Evolutionary conservation across 768 basidiomycete species (phyloP), one percentile per base, ranked within the genome.

Genomic region (Obba rivulosa): DNA sequence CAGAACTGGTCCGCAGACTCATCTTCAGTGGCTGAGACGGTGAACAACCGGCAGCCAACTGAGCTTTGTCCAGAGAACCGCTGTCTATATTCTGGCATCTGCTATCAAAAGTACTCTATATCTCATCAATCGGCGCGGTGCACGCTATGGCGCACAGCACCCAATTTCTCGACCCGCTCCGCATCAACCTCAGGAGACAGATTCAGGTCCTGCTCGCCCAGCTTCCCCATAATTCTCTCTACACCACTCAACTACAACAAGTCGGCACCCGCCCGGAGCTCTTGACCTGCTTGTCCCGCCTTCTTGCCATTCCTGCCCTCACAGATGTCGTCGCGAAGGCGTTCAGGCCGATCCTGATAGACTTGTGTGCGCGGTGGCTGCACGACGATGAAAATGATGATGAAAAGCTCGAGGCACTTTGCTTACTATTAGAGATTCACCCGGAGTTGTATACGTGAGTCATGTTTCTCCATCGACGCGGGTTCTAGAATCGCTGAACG

Each of bases 281-380:
- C 9, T 71, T 90, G 4, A 59, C 50, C 25, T 71, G 67, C 0
- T 67, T 93, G 34, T 86, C 91, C 4, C 61, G 68, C 24, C 66
- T 87, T 8, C 72, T 92, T 13, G 69, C 78, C 0, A 61, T 71
- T 16, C 83, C 87, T 8, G 73, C 79, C 10, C 73, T 85, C 37
- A 91, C 91, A 0, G 58, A 76, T 24, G 58, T 69, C 11, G 72
- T 97, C 50, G 79, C 86, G 17, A 71, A 68, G 5, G 53, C 76
- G 10, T 97, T 87, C 67, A 71, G 86, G 52, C 93, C 94, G 3
- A 66, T 97, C 45, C 63, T 92, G 34, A 57, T 86, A 22, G 88
- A 95, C 64, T 67, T 98, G 21, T 84, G 83, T 58, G 87, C 87
- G 3, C 68, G 87, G 58, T 96, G 91, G 92, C 61, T 94, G 36